These are phyloP conservation scores for Aegilops longissima DNA, from an alignment of 176 grass and related monocot species.

Conservation along the genomic window DNA sequence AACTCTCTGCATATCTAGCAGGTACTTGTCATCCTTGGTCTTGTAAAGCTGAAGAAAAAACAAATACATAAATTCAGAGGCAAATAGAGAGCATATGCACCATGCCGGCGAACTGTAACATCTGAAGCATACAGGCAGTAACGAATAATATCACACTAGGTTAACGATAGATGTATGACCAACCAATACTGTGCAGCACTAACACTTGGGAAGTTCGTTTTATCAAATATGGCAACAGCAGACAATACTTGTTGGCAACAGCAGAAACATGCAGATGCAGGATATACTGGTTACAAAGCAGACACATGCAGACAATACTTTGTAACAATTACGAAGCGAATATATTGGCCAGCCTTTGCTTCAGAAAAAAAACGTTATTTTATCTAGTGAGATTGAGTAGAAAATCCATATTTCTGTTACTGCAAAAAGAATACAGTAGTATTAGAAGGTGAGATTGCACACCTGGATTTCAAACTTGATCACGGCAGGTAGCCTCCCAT, in stretches of 20 bases:
- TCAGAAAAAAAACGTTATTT: not conserved
- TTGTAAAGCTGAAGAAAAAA: constrained; percentile 75
- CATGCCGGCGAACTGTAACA: not conserved
- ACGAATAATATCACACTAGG: not conserved
- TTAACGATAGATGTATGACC: constrained; percentile 11
- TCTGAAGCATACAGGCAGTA: not conserved
- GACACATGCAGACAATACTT: not conserved
- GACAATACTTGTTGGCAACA: not conserved
- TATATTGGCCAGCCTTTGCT: constrained; percentile 13
- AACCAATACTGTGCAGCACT: not conserved
- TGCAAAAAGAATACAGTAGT: constrained; percentile 3
- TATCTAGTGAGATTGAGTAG: not conserved
- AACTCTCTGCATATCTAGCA: constrained; percentile 89
- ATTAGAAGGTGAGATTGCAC: not conserved
- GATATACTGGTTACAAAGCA: not conserved
- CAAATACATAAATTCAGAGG: not conserved
- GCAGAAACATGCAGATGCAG: not conserved
- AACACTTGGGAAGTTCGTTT: not conserved
- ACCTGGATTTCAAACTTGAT: constrained; percentile 99
- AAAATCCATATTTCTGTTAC: constrained; percentile 2
- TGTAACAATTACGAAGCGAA: not conserved
- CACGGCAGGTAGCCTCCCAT: constrained; percentile 47
- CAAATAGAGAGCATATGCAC: not conserved
- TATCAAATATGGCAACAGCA: constrained; percentile 7
- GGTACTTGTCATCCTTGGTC: constrained; percentile 84